Conservation (phyloP, 306 rosid species). For the Vigna mungo region DNA sequence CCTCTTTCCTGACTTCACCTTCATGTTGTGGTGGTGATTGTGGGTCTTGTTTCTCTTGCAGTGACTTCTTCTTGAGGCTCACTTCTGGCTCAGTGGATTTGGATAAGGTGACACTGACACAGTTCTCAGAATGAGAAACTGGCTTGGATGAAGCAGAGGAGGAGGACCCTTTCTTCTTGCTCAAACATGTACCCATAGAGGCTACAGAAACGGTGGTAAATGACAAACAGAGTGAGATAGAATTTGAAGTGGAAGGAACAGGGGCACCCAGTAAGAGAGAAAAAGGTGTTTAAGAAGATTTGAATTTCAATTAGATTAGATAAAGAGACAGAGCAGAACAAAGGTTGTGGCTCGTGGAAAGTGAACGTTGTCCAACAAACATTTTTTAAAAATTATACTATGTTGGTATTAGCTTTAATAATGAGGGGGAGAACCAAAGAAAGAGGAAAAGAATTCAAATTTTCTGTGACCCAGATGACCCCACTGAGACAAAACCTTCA, state of each 20-base stretch:
- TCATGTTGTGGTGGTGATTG: constrained; percentile 32
- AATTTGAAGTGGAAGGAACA: background rate
- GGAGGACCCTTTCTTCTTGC: constrained; percentile 71
- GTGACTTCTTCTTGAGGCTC: constrained; percentile 38
- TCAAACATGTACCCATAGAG: constrained; percentile 89
- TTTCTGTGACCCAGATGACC: constrained; percentile 44
- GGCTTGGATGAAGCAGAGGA: constrained; percentile 42
- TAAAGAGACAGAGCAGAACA: background rate
- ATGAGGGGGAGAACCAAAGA: constrained; percentile 13
- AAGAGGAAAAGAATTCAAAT: constrained; percentile 53
- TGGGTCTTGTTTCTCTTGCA: constrained; percentile 45
- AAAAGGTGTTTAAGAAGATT: constrained; percentile 36
- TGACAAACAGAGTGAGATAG: constrained; percentile 27
- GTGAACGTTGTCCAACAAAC: constrained; percentile 52
- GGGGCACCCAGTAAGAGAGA: background rate
- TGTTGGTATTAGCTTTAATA: constrained; percentile 20
- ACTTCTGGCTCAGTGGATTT: constrained; percentile 43
- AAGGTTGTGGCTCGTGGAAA: background rate
- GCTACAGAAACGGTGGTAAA: constrained; percentile 10
- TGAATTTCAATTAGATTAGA: constrained; percentile 48
- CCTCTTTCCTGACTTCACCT: constrained; percentile 68
- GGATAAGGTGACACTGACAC: constrained; percentile 20
- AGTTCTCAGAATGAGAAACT: constrained; percentile 45
- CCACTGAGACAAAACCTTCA: constrained; percentile 45
- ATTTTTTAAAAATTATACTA: constrained; percentile 41